Evolutionary conservation across 441 rosid genomes (phyloP), one percentile per base, ranked within the genome.

Genomic region (Aquilaria agallochum): DNA sequence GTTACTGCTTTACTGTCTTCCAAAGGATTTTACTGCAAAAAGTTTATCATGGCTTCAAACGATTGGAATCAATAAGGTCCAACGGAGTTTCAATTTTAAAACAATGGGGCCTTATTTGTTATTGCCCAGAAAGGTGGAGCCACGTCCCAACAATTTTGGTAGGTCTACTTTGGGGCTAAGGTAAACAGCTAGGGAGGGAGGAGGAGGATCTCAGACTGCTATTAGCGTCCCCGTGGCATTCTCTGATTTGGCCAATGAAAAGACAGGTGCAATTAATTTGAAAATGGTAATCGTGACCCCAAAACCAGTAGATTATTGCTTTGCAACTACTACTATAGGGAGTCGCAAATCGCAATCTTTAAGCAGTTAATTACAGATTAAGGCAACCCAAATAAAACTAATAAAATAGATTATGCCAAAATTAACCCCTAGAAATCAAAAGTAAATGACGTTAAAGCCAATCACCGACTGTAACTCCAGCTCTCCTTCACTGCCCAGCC

Each of bases 381-480:
- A 47, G 48, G 2, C 48, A 11, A 47, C 31, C 62, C 52, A 45
- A 50, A 45, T 31, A 31, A 47, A 47, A 48, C 32, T 34, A 12
- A 20, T 32, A 33, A 4, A 55, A n/a, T 5, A 14, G 42, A 36
- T 36, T 36, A 36, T 36, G 7, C 42, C 42, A 36, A 36, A 36
- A 36, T 2, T 36, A 36, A 3, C 42, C 42, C 42, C 42, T 20
- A 36, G 42, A 36, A 36, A 36, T 36, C 42, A 36, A 36, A 8
- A 0, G 27, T 4, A 36, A 36, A 36, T 4, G 42, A 36, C 42
- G 5, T 4, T 36, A 36, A 36, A 36, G 42, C 42, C 42, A 60
- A 15, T n/a, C 33, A 49, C 50, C 51, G 33, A 60, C 56, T 56
- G 59, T 56, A 51, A 51, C 49, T 61, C 46, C 44, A 32, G 11